Base-by-base conservation (phyloP, 768 basidiomycete species). In the Naganishia friedmannii region DNA sequence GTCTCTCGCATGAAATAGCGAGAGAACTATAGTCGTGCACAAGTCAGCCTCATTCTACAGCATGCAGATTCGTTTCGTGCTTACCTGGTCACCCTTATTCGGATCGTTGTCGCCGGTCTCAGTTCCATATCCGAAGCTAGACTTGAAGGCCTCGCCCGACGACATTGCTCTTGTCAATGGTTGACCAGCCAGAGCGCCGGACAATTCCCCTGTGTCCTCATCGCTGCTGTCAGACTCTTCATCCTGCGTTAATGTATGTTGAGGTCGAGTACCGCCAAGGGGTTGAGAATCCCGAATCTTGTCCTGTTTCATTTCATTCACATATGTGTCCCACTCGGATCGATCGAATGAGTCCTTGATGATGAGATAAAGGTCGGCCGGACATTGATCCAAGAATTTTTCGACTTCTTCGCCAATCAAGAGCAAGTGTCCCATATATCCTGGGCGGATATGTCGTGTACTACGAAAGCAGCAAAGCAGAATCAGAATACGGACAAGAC, bases 381-480 rank as follows among this genome's bases (percentile, higher is more conserved):
- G 92, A 82, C 91, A 93, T 65, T 90, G 88, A 26, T 92, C 89
- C 70, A 98, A 86, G 10, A 94, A 90, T 68, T 88, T 87, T 78
- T 96, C 89, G 23, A 96, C 88, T 76, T 98, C 95, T 80, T 97
- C 96, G 0, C 93, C 89, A 74, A 99, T 92, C 73, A 97, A 87
- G 15, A 90, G 91, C 19, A 98, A 85, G 79, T 99, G 94, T 0
- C 95, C 95, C 95, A 98, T 98, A 82, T 92, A 95, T 2, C 93
- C 94, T 53, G 95, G 80, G 32, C 94, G 75, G 39, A 73, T 65
- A 21, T 54, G 46, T 32, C 57, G 57, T 29, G 23, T 23, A 21
- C 57, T 63, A 23, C 85, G 26, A 89, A 87, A 75, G 90, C 19
- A 55, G 89, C 10, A 17, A 9, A n/a, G 26, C 13, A 42, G 17